Percentiles rank a stretch among this genome's conserved stretches.
Evolutionary conservation across 148 eudicot species (phyloP).

Genomic region (Vaccinium macrocarpon): DNA sequence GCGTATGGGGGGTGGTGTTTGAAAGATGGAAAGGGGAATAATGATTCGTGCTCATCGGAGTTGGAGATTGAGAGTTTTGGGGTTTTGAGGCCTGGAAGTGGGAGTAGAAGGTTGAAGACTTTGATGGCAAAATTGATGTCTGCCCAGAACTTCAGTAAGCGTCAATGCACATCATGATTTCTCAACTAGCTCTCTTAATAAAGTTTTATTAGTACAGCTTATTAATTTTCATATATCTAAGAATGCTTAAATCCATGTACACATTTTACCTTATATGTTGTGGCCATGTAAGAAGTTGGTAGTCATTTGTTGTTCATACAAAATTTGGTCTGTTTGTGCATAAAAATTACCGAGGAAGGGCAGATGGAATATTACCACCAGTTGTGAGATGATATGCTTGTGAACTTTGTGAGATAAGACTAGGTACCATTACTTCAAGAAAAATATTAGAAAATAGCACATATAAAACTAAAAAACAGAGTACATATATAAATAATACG

Average conservation of each 20-base stretch:
- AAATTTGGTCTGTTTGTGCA: not conserved
- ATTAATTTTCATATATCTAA: not conserved
- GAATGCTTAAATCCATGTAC: not conserved
- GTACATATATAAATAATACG: too few relatives aligned
- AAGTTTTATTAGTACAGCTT: not conserved
- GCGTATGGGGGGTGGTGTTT: conserved; percentile 79
- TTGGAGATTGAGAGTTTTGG: conserved; percentile 56
- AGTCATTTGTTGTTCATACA: not conserved
- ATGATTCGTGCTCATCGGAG: conserved; percentile 25
- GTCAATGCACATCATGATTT: conserved; percentile 51
- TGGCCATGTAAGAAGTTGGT: not conserved
- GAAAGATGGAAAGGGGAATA: conserved; percentile 16
- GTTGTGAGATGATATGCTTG: too few relatives aligned
- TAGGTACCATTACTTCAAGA: too few relatives aligned
- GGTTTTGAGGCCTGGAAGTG: conserved; percentile 60
- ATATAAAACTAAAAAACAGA: too few relatives aligned
- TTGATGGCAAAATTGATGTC: conserved; percentile 51
- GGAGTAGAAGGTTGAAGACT: conserved; percentile 52
- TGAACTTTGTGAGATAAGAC: too few relatives aligned
- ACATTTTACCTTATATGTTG: not conserved
- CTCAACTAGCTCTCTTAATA: not conserved
- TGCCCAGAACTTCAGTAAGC: conserved; percentile 33
- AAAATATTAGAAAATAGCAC: too few relatives aligned
- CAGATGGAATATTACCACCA: not conserved
- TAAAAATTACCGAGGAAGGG: not conserved